Percentiles rank a stretch among this genome's conserved stretches.
These are phyloP conservation scores for Rosellinia necatrix DNA, from an alignment of 2,329 filamentous ascomycete species.

Conservation along the genomic window DNA sequence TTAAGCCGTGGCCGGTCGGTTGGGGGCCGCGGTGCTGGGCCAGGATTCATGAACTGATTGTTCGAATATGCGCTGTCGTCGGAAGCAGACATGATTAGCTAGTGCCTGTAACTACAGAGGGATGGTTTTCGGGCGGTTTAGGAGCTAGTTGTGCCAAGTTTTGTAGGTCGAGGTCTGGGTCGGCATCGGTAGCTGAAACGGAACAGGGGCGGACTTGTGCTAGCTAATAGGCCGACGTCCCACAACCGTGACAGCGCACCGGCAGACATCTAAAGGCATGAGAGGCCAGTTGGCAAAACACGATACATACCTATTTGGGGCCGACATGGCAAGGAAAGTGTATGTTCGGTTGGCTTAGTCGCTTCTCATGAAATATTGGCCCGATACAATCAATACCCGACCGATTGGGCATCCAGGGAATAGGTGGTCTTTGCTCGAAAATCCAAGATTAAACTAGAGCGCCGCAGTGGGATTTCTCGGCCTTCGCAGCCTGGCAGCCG, in stretches of 20 bases:
- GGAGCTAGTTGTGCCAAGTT: neutral
- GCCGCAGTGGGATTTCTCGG: slow-evolving; percentile 29
- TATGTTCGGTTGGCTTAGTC: slow-evolving; percentile 9
- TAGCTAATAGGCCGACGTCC: slow-evolving; percentile 1
- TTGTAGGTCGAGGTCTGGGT: neutral
- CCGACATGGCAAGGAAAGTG: slow-evolving; percentile 32
- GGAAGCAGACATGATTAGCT: slow-evolving; percentile 16
- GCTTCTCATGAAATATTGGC: neutral
- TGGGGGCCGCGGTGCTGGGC: slow-evolving; percentile 89
- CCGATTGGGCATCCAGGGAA: slow-evolving; percentile 25
- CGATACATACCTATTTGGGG: slow-evolving; percentile 37
- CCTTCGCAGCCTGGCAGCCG: slow-evolving; percentile 5
- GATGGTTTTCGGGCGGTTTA: neutral
- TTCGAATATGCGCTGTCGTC: slow-evolving; percentile 58
- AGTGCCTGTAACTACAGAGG: slow-evolving; percentile 1
- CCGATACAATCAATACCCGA: slow-evolving; percentile 9
- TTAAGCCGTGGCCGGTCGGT: slow-evolving; percentile 81
- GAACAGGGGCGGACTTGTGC: slow-evolving; percentile 2
- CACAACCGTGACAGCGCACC: neutral
- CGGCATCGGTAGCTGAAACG: neutral
- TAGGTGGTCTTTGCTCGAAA: slow-evolving; percentile 29
- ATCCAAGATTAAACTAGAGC: slow-evolving; percentile 28
- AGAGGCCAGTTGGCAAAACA: slow-evolving; percentile 11
- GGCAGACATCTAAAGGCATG: neutral
- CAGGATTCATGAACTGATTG: slow-evolving; percentile 91